Base-by-base conservation (phyloP, 805 yeast species). In the Babjeviella inositovora region DNA sequence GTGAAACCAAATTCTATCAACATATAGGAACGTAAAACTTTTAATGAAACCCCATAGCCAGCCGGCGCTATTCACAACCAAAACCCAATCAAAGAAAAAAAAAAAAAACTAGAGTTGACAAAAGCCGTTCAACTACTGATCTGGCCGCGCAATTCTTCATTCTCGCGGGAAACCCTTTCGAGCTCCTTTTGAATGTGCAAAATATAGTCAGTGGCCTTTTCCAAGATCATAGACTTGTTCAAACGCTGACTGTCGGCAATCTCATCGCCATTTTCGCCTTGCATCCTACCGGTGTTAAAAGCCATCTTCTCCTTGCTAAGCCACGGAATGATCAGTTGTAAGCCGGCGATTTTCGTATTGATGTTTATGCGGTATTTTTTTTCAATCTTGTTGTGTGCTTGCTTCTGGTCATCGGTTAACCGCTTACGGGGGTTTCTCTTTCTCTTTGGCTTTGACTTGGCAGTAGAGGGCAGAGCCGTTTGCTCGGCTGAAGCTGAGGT, bases 351-450 rank as follows among this genome's bases (percentile, higher is more conserved):
- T 41, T 71, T 73, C 8, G 76, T 66, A 39, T 73, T 73, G 41
- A 74, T 71, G 42, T 73, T 73, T 29, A 70, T 71, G 40, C 82
- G 52, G 43, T 74, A 73, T 28, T 72, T 61, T 39, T 73, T 70
- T 38, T 74, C 84, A 31, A 74, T 70, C 43, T 66, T 68, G 47
- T 73, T 73, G 39, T 74, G 85, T 0, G 80, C 80, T 35, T 67
- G 67, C 33, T 72, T 70, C 45, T 73, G 82, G 32, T 59, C 57
- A 5, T 55, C 53, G 6, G 73, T 63, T 25, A 66, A 41, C 42
- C 70, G 55, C 45, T 67, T 66, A 39, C 72, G 47, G 21, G 63
- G 62, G 8, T 65, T 59, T 39, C 67, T 52, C 40, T 50, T 57
- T 48, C 49, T 51, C 38, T 49, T 49, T 19, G 43, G 40, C 28